Evolutionary conservation across 2,329 filamentous ascomycete genomes (phyloP).

Genomic region (Aspergillaceae sp.): DNA sequence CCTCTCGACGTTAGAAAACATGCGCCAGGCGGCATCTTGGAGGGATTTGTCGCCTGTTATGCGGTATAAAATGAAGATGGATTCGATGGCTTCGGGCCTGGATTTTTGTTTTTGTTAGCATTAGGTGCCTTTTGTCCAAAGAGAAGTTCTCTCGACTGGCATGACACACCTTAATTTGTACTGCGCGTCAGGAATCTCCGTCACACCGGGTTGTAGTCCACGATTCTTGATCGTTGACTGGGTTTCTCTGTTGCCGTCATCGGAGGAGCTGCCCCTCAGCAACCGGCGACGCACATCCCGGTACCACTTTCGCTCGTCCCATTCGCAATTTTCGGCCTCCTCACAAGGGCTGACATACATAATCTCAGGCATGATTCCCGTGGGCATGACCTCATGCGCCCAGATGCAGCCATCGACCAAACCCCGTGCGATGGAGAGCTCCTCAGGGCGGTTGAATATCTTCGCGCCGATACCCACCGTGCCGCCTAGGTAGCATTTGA

Average conservation of each 20-base stretch:
- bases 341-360: slow-evolving; percentile 46
- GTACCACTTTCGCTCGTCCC: slow-evolving; percentile 43
- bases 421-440: slow-evolving; percentile 48
- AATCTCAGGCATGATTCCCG: slow-evolving; percentile 55
- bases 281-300: slow-evolving; percentile 16
- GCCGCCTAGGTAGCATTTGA: slow-evolving; percentile 53
- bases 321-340: slow-evolving; percentile 38
- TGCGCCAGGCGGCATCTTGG: slow-evolving; percentile 41
- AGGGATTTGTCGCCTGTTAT: slow-evolving; percentile 47
- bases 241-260: slow-evolving; percentile 11
- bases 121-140: not conserved
- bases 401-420: slow-evolving; percentile 54
- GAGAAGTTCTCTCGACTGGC: not conserved
- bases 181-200: slow-evolving; percentile 16
- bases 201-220: slow-evolving; percentile 21
- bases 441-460: slow-evolving; percentile 46
- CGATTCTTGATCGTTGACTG: slow-evolving; percentile 13
- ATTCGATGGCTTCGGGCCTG: slow-evolving; percentile 51
- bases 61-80: slow-evolving; percentile 53
- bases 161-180: slow-evolving; percentile 23
- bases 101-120: not conserved
- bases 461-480: slow-evolving; percentile 54
- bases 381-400: slow-evolving; percentile 49
- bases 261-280: slow-evolving; percentile 5
- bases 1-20: slow-evolving; percentile 41